Conservation (phyloP, 2,329 filamentous ascomycete genomes). For the Graphilbum sp. region DNA sequence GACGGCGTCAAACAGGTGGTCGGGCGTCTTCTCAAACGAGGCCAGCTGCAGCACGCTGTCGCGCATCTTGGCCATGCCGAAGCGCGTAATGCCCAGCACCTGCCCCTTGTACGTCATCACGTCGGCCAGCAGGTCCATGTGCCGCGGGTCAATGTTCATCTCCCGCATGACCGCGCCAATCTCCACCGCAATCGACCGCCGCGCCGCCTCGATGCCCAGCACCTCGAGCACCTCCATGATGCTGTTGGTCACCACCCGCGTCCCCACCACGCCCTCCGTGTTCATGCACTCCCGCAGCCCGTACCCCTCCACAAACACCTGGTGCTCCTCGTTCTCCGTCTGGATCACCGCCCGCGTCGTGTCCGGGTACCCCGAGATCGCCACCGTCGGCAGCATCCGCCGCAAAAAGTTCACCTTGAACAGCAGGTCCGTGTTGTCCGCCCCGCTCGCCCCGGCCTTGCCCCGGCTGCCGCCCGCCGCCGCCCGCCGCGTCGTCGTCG, state of each 20-base stretch:
- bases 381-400: slow-evolving; percentile 63
- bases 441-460: slow-evolving; percentile 15
- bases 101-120: slow-evolving; percentile 99
- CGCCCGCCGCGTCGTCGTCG: slow-evolving; percentile 21
- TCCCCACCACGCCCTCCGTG: slow-evolving; percentile 77
- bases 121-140: slow-evolving; percentile 94
- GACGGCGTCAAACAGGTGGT: slow-evolving; percentile 91
- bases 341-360: slow-evolving; percentile 80
- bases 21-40: slow-evolving; percentile 94
- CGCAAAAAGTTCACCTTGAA: slow-evolving; percentile 74
- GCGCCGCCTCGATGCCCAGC: slow-evolving; percentile 87
- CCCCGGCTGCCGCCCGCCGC: slow-evolving; percentile 16
- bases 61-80: slow-evolving; percentile 90
- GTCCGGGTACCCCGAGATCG: slow-evolving; percentile 79
- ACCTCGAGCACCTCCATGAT: slow-evolving; percentile 81
- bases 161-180: slow-evolving; percentile 79
- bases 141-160: slow-evolving; percentile 92
- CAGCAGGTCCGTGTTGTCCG: slow-evolving; percentile 45
- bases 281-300: slow-evolving; percentile 81
- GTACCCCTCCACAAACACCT: slow-evolving; percentile 86
- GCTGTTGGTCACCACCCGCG: slow-evolving; percentile 60
- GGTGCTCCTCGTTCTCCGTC: slow-evolving; percentile 49
- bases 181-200: slow-evolving; percentile 75
- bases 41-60: slow-evolving; percentile 88
- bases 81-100: slow-evolving; percentile 88